Percentiles rank a stretch among this genome's conserved stretches.
These are phyloP conservation scores for Calocybe cyanea DNA, from an alignment of 768 basidiomycete species.

Conservation along the genomic window DNA sequence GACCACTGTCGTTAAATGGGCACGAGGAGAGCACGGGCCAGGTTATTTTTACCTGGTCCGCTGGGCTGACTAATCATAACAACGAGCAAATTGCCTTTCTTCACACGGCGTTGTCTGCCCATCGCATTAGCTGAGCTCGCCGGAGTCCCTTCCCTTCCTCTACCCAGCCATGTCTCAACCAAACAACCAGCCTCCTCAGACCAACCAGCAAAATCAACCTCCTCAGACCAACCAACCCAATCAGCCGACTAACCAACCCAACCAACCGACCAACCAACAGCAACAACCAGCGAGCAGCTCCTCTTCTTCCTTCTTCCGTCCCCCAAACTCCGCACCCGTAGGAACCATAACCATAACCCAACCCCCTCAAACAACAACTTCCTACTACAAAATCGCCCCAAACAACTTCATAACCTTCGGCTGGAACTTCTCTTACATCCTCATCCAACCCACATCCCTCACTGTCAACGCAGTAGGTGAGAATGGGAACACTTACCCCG, in stretches of 20 bases:
- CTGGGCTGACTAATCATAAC: conserved; percentile 14
- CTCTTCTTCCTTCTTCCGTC: conserved; percentile 19
- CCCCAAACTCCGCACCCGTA: conserved; percentile 51
- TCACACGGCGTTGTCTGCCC: conserved; percentile 5
- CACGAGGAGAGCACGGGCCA: not conserved
- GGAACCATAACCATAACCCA: conserved; percentile 73
- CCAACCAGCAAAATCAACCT: not conserved
- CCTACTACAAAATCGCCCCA: conserved; percentile 85
- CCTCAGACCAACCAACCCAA: not conserved
- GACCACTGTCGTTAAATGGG: not conserved
- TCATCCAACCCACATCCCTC: conserved; percentile 66
- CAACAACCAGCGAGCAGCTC: conserved; percentile 6
- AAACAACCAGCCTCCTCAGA: not conserved
- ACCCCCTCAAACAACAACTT: conserved; percentile 76
- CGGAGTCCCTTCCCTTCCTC: not conserved
- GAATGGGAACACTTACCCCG: conserved; percentile 87
- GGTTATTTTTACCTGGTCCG: too few species aligned
- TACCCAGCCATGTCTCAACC: conserved; percentile 1
- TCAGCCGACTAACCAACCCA: conserved; percentile 2
- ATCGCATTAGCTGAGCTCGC: not conserved
- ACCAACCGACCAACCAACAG: not conserved
- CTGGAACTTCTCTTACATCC: conserved; percentile 82
- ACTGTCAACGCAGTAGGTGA: conserved; percentile 81
- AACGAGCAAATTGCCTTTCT: not conserved
- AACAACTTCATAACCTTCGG: conserved; percentile 78